Evolutionary conservation across 108 stramenopile species (phyloP).

Genomic region (Aurantiochytrium sp.): DNA sequence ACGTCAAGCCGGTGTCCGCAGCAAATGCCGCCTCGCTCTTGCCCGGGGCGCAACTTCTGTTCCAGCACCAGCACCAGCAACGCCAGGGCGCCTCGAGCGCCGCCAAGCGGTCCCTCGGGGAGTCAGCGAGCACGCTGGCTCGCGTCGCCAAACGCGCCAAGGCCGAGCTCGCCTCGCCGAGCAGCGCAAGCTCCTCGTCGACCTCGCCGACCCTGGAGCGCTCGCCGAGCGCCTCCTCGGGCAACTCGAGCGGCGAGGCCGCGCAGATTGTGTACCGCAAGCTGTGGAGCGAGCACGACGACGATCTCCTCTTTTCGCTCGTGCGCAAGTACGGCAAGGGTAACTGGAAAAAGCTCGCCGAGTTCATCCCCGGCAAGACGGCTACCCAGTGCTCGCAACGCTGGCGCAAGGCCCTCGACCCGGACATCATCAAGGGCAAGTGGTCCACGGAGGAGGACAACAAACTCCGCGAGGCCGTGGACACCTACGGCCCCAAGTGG

Average conservation of each 20-base stretch:
- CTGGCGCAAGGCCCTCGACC: slow-evolving; percentile 63
- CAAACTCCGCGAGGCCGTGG: neutral
- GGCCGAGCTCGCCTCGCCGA: no score
- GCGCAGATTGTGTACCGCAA: slow-evolving; percentile 16
- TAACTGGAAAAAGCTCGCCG: neutral
- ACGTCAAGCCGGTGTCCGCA: no score
- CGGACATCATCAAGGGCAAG: slow-evolving; percentile 51
- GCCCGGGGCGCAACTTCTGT: no score
- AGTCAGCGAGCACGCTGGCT: no score
- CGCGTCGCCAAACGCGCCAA: no score
- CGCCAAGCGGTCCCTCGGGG: no score
- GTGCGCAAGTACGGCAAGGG: neutral
- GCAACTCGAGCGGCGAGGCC: neutral
- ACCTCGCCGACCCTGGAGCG: neutral
- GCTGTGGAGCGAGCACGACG: neutral
- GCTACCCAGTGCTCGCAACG: slow-evolving; percentile 61
- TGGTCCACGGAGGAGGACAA: slow-evolving; percentile 9
- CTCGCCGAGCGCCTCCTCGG: neutral
- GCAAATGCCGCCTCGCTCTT: no score
- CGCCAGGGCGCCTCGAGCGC: no score
- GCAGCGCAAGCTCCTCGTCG: no score
- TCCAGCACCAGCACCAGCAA: no score
- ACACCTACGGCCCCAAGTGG: neutral
- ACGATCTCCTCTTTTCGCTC: neutral
- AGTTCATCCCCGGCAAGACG: neutral